These are phyloP conservation scores for Microdochium trichocladiopsis DNA, from an alignment of 2,329 filamentous ascomycete genomes.

Conservation along the genomic window DNA sequence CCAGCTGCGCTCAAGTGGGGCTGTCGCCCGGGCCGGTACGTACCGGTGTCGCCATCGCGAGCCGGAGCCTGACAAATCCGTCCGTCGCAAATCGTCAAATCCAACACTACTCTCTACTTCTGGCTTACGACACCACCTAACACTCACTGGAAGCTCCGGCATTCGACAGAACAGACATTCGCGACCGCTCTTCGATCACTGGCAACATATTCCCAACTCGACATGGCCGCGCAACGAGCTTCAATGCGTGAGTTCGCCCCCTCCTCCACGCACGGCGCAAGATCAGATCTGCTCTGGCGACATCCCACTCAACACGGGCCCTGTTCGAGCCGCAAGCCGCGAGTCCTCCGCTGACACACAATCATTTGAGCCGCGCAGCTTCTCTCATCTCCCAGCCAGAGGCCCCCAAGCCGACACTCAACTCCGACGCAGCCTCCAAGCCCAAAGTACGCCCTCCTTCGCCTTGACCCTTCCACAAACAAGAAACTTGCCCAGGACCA, in stretches of 20 bases:
- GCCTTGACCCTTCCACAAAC: not conserved
- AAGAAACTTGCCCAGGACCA: too few species aligned
- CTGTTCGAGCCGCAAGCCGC: not conserved
- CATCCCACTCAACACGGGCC: not conserved
- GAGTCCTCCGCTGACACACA: not conserved
- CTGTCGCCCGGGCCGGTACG: too few species aligned
- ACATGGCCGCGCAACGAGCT: not conserved
- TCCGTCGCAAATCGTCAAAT: not conserved
- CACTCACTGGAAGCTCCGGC: too few species aligned
- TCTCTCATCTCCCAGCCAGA: conserved; percentile 16
- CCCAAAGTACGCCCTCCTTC: conserved; percentile 19
- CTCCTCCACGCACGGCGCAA: too few species aligned
- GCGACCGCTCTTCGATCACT: not conserved
- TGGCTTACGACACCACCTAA: too few species aligned
- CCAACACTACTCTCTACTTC: too few species aligned
- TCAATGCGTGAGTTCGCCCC: not conserved
- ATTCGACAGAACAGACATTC: too few species aligned
- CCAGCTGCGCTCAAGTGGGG: not conserved
- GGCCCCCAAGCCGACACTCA: conserved; percentile 9
- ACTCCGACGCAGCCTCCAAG: conserved; percentile 16
- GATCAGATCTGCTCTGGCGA: too few species aligned
- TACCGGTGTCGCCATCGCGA: too few species aligned
- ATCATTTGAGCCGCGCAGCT: conserved; percentile 9
- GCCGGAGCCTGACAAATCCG: not conserved
- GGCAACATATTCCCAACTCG: not conserved